Conservation (phyloP, 768 basidiomycete species). For the Nidularia sp. region DNA sequence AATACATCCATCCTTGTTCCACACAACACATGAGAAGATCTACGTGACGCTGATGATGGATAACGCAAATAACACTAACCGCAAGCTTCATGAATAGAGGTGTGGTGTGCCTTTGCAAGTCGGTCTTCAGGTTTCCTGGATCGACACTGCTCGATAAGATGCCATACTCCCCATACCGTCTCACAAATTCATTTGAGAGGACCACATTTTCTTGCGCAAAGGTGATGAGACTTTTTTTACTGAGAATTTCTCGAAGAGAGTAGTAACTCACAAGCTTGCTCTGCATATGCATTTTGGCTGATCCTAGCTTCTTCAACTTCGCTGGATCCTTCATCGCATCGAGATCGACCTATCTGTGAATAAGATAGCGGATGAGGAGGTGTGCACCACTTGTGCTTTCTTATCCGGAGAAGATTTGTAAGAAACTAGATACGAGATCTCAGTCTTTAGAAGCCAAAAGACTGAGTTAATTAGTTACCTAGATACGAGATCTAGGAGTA, state of each 20-base stretch:
- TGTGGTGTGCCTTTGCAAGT: not conserved
- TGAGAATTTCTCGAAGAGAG: not conserved
- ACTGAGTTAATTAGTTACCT: no score
- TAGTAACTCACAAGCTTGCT: not conserved
- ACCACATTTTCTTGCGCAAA: not conserved
- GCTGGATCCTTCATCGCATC: not conserved
- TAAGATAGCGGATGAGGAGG: slow-evolving; percentile 11
- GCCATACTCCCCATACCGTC: not conserved
- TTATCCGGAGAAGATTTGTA: not conserved
- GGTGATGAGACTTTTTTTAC: not conserved
- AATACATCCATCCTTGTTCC: not conserved
- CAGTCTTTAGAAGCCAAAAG: no score
- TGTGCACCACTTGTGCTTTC: not conserved
- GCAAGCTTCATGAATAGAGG: not conserved
- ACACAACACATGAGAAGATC: not conserved
- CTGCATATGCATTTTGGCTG: not conserved
- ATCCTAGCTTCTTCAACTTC: not conserved
- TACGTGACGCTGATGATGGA: not conserved
- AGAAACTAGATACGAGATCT: no score
- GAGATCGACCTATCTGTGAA: slow-evolving; percentile 3
- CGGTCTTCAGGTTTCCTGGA: not conserved
- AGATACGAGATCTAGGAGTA: no score
- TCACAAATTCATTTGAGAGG: not conserved
- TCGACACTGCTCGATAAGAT: not conserved
- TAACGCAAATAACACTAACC: not conserved